Evolutionary conservation across 225 moss, liverwort and hornwort species (phyloP).

Genomic region (Pleurozium schreberi): DNA sequence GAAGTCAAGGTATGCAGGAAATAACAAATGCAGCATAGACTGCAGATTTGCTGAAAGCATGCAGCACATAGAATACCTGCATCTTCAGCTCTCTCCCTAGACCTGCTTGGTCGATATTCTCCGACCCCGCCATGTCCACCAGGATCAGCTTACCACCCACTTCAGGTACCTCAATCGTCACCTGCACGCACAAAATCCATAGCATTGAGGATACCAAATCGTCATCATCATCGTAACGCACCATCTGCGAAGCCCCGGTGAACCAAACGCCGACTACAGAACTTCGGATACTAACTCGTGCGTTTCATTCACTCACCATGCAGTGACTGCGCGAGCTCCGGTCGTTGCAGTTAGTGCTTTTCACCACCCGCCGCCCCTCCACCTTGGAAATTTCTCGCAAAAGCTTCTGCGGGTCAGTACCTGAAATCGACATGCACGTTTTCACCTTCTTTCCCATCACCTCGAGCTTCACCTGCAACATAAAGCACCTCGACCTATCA

Average conservation of each 20-base stretch:
- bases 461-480: conserved; percentile 59
- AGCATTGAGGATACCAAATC: background rate
- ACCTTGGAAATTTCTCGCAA: conserved; percentile 64
- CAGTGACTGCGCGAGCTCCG: conserved; percentile 84
- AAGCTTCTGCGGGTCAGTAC: conserved; percentile 51
- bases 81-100: conserved; percentile 68
- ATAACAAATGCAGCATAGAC: background rate
- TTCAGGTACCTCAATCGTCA: conserved; percentile 77
- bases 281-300: background rate
- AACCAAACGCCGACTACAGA: no score
- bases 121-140: conserved; percentile 95
- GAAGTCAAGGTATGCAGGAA: no score
- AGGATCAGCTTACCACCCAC: conserved; percentile 80
- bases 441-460: conserved; percentile 69
- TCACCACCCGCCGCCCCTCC: conserved; percentile 61
- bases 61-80: conserved; percentile 35
- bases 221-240: background rate
- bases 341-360: conserved; percentile 78
- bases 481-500: background rate
- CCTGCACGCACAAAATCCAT: conserved; percentile 16
- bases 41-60: background rate
- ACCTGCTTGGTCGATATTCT: conserved; percentile 91
- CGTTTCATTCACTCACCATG: conserved; percentile 17
- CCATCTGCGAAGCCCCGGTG: no score
- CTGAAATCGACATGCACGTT: conserved; percentile 55